Conservation (phyloP, 495 filamentous ascomycete species). For the Baudoinia panamericana region DNA sequence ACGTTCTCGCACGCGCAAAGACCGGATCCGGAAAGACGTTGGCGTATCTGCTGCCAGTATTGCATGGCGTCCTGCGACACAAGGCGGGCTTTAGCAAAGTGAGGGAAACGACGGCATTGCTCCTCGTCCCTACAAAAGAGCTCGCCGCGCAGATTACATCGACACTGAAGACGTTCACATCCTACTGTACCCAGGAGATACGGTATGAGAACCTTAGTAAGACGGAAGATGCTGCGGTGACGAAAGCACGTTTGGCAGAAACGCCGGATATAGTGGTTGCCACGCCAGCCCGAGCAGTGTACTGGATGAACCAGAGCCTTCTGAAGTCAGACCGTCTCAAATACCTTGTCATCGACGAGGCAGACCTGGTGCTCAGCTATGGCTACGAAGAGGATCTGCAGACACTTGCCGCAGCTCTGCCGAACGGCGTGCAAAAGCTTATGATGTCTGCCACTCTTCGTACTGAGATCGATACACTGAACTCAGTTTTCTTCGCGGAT, state of each 20-base stretch:
- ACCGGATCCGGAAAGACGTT: slow-evolving; percentile 93
- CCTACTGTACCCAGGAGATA: slow-evolving; percentile 74
- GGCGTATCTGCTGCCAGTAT: slow-evolving; percentile 85
- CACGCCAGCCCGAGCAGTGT: slow-evolving; percentile 65
- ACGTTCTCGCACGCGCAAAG: slow-evolving; percentile 80
- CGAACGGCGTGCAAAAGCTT: slow-evolving; percentile 76
- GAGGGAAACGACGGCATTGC: slow-evolving; percentile 47
- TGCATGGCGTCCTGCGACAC: slow-evolving; percentile 64
- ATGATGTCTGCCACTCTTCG: slow-evolving; percentile 89
- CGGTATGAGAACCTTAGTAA: slow-evolving; percentile 73
- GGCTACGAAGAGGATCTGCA: slow-evolving; percentile 87
- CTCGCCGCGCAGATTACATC: slow-evolving; percentile 81
- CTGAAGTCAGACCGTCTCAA: slow-evolving; percentile 56
- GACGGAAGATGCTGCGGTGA: slow-evolving; percentile 73
- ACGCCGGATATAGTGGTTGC: slow-evolving; percentile 78
- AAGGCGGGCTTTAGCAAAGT: slow-evolving; percentile 34
- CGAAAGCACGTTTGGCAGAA: slow-evolving; percentile 73
- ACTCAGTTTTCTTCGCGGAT: slow-evolving; percentile 58
- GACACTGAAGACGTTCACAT: slow-evolving; percentile 53
- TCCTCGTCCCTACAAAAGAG: slow-evolving; percentile 89
- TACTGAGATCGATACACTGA: slow-evolving; percentile 71
- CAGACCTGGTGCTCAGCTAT: slow-evolving; percentile 86
- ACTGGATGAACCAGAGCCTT: slow-evolving; percentile 54
- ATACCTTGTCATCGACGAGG: slow-evolving; percentile 86
- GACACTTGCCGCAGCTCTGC: slow-evolving; percentile 57